phyloP scores from a whole-genome alignment of 2,329 filamentous ascomycete species.

The Sarocladium kiliense region DNA sequence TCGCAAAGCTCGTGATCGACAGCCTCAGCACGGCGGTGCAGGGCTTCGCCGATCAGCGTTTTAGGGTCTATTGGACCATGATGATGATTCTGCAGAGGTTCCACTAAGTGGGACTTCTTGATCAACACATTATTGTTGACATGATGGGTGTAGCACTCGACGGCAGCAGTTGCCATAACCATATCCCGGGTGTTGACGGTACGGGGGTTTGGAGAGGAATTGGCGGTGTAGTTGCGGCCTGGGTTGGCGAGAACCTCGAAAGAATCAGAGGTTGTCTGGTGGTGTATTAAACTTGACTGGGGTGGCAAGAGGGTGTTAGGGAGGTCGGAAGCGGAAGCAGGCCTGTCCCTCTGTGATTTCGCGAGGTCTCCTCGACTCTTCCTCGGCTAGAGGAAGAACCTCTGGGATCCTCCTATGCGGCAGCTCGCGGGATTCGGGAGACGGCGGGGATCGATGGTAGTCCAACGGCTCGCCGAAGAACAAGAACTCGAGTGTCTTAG shows the following conservation, averaged over 20 bases:
- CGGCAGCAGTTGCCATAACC: conserved; percentile 59
- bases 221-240: background rate
- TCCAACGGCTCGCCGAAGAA: conserved; percentile 40
- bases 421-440: conserved; percentile 74
- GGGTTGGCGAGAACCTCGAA: conserved; percentile 2
- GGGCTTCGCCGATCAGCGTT: conserved; percentile 77
- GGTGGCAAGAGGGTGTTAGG: conserved; percentile 59
- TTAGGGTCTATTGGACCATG: conserved; percentile 52
- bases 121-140: conserved; percentile 42
- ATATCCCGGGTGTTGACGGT: conserved; percentile 44
- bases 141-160: conserved; percentile 47
- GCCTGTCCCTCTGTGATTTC: conserved; percentile 85
- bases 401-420: conserved; percentile 98
- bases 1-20: conserved; percentile 86
- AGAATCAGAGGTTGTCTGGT: background rate
- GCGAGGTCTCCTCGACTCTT: conserved; percentile 99
- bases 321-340: conserved; percentile 92
- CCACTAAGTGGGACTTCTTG: conserved; percentile 37
- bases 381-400: conserved; percentile 99
- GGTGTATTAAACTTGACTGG: background rate
- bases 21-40: conserved; percentile 77
- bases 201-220: conserved; percentile 14
- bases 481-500: conserved; percentile 45
- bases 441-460: conserved; percentile 45
- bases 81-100: conserved; percentile 27